Conservation (phyloP, 306 rosid genomes). For the Urtica urens region DNA sequence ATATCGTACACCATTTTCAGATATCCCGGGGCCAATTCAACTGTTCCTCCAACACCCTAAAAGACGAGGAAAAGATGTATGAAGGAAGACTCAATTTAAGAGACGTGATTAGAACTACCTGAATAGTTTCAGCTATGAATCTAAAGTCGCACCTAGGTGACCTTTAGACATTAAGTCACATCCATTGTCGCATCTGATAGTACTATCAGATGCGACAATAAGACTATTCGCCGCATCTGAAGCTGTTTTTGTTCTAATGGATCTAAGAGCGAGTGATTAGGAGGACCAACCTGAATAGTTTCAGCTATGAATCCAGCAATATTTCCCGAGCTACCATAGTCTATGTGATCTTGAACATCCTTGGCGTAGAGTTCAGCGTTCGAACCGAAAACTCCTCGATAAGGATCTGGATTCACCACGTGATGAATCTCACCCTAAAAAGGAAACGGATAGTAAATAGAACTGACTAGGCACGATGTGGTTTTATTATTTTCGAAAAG, state of each 20-base stretch:
- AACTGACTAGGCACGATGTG: neutral
- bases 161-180: too few relatives aligned
- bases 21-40: slow-evolving; percentile 83
- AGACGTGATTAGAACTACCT: too few relatives aligned
- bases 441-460: neutral
- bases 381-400: slow-evolving; percentile 61
- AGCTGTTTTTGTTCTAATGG: too few relatives aligned
- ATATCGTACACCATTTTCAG: slow-evolving; percentile 75
- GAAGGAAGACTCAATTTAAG: too few relatives aligned
- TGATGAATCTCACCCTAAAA: slow-evolving; percentile 82
- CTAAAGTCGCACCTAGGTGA: too few relatives aligned
- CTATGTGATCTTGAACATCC: slow-evolving; percentile 81
- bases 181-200: too few relatives aligned
- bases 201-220: too few relatives aligned
- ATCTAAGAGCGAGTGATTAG: slow-evolving; percentile 2
- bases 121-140: too few relatives aligned
- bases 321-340: slow-evolving; percentile 67
- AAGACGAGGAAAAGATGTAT: slow-evolving; percentile 4
- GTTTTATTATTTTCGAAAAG: neutral
- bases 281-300: slow-evolving; percentile 56
- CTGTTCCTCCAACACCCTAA: slow-evolving; percentile 90
- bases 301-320: slow-evolving; percentile 88
- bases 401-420: slow-evolving; percentile 79
- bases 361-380: slow-evolving; percentile 54
- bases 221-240: too few relatives aligned